Percentiles rank a stretch among this genome's conserved stretches.
phyloP scores from a whole-genome alignment of 2,329 filamentous ascomycete species.

The Cladophialophora immunda region DNA sequence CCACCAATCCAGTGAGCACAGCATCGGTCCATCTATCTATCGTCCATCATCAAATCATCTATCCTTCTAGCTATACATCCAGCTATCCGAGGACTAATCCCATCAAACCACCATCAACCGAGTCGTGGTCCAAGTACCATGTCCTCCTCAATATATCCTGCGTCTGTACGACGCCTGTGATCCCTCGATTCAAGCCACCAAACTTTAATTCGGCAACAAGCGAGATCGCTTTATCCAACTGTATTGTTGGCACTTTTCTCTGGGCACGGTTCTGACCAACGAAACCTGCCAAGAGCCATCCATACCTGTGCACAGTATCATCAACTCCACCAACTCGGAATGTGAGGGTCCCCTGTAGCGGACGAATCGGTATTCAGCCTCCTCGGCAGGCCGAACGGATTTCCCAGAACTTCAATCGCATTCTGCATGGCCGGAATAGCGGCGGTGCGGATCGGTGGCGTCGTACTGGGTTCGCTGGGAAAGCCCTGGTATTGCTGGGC shows the following conservation, averaged over 20 bases:
- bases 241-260: neutral
- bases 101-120: too few species aligned
- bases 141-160: neutral
- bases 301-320: neutral
- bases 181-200: neutral
- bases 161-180: neutral
- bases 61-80: neutral
- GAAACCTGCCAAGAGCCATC: neutral
- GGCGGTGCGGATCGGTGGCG: slow-evolving; percentile 10
- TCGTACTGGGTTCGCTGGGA: neutral
- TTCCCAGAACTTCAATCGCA: slow-evolving; percentile 21
- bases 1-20: neutral
- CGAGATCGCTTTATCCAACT: neutral
- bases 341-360: slow-evolving; percentile 10
- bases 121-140: neutral
- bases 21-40: neutral
- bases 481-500: neutral
- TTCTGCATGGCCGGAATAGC: slow-evolving; percentile 23
- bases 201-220: neutral
- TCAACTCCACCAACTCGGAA: slow-evolving; percentile 22
- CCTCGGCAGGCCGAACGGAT: slow-evolving; percentile 19
- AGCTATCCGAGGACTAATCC: neutral
- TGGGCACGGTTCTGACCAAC: neutral
- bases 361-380: slow-evolving; percentile 13
- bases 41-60: neutral